Evolutionary conservation across 179 eudicot species (phyloP).

Genomic region (Heliamphora pulchella): DNA sequence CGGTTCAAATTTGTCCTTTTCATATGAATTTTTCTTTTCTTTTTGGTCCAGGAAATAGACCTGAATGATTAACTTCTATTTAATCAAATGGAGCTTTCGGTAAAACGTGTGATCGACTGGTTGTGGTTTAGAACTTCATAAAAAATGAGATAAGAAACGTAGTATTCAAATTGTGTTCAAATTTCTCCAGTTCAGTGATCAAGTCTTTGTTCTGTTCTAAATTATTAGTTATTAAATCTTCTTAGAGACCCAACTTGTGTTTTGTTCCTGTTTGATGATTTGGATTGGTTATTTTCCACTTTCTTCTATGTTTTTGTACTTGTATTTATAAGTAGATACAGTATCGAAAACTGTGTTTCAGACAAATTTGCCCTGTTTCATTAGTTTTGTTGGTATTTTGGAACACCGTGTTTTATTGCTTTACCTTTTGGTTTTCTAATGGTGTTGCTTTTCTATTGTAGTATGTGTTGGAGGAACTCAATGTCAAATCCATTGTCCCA

Average conservation of each 20-base stretch:
- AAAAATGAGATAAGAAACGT: too few relatives aligned
- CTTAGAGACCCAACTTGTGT: background rate
- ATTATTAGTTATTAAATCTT: background rate
- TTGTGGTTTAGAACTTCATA: too few relatives aligned
- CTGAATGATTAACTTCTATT: too few relatives aligned
- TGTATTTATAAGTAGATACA: background rate
- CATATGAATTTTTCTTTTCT: too few relatives aligned
- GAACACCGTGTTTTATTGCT: background rate
- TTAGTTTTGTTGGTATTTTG: background rate
- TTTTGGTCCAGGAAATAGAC: too few relatives aligned
- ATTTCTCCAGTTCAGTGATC: too few relatives aligned
- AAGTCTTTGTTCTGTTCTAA: too few relatives aligned
- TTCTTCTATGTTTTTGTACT: background rate
- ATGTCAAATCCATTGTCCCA: conserved; percentile 67
- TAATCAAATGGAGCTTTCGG: too few relatives aligned
- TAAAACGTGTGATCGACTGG: too few relatives aligned
- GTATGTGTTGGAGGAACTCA: conserved; percentile 89
- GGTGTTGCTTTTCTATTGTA: conserved; percentile 22
- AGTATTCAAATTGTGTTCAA: too few relatives aligned
- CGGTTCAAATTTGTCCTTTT: too few relatives aligned
- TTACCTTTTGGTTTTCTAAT: conserved; percentile 1
- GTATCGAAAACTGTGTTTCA: too few relatives aligned
- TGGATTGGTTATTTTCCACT: background rate
- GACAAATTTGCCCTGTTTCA: background rate
- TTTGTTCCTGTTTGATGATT: background rate